Evolutionary conservation across 176 grass and related monocot genomes (phyloP), one percentile per base, ranked within the genome.

Genomic region (Eremochloa ophiuroides): DNA sequence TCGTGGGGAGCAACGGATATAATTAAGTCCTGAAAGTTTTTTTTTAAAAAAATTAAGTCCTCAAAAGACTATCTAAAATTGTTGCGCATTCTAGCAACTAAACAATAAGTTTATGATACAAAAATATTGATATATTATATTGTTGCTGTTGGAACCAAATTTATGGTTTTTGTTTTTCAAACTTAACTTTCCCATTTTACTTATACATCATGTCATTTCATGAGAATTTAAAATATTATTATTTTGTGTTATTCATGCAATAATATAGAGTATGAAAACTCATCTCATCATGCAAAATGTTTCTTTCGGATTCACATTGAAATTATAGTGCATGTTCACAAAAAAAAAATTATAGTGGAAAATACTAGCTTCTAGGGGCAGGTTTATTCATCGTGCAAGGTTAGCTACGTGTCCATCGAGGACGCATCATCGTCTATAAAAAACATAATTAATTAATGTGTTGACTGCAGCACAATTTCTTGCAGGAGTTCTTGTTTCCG

Each of bases 331-430:
- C n/a, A n/a, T n/a, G n/a, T n/a, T n/a, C n/a, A n/a, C n/a, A n/a
- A n/a, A n/a, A n/a, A n/a, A n/a, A n/a, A n/a, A n/a, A n/a, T 62
- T 47, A 10, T 69, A 9, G 22, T 27, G 58, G 48, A 38, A 29
- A 51, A 41, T 51, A 40, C n/a, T 33, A 27, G 68, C 41, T 75
- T 62, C 53, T 6, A 61, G 44, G 75, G 71, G 27, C 42, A 53
- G 62, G 20, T 44, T 68, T 76, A 60, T 82, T 80, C 76, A 81
- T 63, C 51, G 48, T 51, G 30, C 58, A 80, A 66, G 33, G 81
- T 80, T 75, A 14, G 59, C 59, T 62, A 88, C 39, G 68, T 69
- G 38, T 79, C 46, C 51, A 79, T 31, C 3, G 23, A 27, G 50
- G 50, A 83, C 70, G 22, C 16, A 71, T 39, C 23, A 18, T 55